phyloP scores from a whole-genome alignment of 345 rosid species.

The Dimocarpus longan region DNA sequence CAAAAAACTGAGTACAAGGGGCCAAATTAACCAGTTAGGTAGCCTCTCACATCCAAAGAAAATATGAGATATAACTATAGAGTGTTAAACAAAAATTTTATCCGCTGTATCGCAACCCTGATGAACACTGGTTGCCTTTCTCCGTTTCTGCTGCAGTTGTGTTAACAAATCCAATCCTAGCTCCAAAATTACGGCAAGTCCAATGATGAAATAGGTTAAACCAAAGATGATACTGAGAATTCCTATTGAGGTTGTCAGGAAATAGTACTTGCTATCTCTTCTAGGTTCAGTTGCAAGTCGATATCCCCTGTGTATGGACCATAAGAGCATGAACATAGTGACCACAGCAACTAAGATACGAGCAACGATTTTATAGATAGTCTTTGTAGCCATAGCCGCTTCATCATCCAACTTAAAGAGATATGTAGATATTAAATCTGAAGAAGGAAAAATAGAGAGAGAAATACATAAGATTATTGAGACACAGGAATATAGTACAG shows the following conservation, averaged over 20 bases:
- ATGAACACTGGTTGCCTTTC: neutral
- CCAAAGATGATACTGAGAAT: conserved; percentile 32
- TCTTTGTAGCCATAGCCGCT: conserved; percentile 26
- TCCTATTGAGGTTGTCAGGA: conserved; percentile 34
- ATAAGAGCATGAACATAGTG: conserved; percentile 21
- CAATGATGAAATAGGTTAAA: conserved; percentile 32
- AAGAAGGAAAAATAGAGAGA: neutral
- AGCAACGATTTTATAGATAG: conserved; percentile 9
- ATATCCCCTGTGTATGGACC: conserved; percentile 31
- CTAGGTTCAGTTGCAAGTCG: conserved; percentile 37
- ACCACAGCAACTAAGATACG: conserved; percentile 12
- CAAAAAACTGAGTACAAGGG: neutral
- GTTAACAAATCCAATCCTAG: conserved; percentile 24
- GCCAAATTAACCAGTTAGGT: neutral
- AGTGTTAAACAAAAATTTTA: conserved; percentile 2
- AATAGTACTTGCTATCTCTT: conserved; percentile 23
- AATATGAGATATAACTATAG: neutral
- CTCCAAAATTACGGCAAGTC: conserved; percentile 32
- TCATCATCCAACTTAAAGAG: conserved; percentile 8
- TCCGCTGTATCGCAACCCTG: conserved; percentile 7
- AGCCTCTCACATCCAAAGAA: neutral
- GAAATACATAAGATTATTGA: neutral
- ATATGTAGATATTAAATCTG: conserved; percentile 2
- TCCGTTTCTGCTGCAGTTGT: conserved; percentile 19
- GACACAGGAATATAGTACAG: neutral